Evolutionary conservation across 129 eudicot species (phyloP).

Genomic region (Dittrichia graveolens): DNA sequence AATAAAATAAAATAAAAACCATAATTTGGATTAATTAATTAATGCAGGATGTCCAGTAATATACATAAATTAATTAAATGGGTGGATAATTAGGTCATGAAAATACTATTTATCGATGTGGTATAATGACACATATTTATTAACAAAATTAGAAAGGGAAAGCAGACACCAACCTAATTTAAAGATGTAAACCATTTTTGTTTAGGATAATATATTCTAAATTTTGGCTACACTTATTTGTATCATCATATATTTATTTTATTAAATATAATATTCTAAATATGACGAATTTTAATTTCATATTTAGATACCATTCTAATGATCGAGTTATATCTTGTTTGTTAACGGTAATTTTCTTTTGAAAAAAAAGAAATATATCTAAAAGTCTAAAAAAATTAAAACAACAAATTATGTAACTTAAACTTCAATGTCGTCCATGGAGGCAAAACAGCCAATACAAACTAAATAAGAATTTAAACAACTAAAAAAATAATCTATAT

Average conservation of each 20-base stretch:
- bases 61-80: constrained; percentile 33
- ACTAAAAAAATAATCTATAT: no score
- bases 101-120: constrained; percentile 24
- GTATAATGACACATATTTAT: constrained; percentile 28
- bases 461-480: no score
- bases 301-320: no score
- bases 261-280: neutral
- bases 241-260: constrained; percentile 9
- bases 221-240: neutral
- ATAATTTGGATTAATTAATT: constrained; percentile 10
- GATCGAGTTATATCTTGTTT: no score
- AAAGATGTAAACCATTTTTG: constrained; percentile 5
- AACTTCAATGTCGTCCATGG: no score
- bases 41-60: constrained; percentile 29
- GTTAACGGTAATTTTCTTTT: no score
- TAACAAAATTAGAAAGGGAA: constrained; percentile 5
- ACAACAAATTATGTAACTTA: no score
- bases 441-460: no score
- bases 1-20: constrained; percentile 11
- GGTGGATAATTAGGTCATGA: constrained; percentile 28
- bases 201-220: constrained; percentile 6
- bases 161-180: constrained; percentile 28
- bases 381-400: neutral
- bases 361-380: neutral
- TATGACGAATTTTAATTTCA: neutral